Evolutionary conservation across 176 grass and related monocot genomes (phyloP).

Genomic region (Musa troglodytarum): DNA sequence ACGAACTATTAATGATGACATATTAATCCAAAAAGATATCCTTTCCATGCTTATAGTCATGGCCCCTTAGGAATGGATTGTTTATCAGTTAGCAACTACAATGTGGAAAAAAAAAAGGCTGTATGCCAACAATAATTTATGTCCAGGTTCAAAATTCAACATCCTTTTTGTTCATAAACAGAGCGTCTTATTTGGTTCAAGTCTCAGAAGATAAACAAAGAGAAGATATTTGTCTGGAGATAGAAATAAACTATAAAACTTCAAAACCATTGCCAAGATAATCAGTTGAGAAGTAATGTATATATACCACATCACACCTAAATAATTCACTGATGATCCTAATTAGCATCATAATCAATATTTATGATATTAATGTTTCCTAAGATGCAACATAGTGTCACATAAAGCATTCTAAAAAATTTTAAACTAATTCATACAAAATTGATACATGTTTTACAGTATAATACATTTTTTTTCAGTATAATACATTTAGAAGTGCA

Average conservation of each 20-base stretch:
- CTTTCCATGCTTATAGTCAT: background rate
- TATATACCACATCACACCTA: background rate
- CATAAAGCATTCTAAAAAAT: too few species aligned
- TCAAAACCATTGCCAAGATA: background rate
- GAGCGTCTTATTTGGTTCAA: background rate
- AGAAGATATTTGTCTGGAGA: background rate
- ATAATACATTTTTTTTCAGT: too few species aligned
- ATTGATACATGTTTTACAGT: too few species aligned
- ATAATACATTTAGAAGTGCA: too few species aligned
- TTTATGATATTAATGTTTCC: background rate
- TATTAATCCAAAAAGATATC: background rate
- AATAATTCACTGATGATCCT: background rate
- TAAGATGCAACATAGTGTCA: too few species aligned
- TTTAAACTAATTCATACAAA: too few species aligned
- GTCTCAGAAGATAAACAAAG: background rate
- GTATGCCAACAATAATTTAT: background rate
- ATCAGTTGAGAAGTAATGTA: background rate
- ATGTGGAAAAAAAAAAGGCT: background rate
- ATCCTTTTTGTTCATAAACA: background rate
- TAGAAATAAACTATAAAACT: background rate
- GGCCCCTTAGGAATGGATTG: background rate
- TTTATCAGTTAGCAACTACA: background rate
- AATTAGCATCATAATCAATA: background rate
- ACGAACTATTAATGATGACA: background rate
- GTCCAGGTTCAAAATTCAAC: background rate